phyloP scores from a whole-genome alignment of 495 filamentous ascomycete species.

The Talaromyces stipitatus region DNA sequence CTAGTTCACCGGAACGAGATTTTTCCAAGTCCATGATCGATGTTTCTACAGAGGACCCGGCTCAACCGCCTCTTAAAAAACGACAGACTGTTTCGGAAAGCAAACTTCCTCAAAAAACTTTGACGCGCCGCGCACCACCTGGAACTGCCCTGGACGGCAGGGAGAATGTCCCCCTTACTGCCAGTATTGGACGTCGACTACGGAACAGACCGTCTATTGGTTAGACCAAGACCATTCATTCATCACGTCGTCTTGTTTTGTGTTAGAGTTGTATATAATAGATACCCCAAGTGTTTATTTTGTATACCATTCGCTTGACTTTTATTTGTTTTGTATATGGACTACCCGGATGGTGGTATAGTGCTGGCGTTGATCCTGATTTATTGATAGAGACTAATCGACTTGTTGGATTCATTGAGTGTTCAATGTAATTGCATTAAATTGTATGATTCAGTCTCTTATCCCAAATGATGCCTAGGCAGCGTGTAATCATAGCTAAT shows the following conservation, averaged over 20 bases:
- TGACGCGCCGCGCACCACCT: constrained; percentile 32
- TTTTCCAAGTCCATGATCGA: constrained; percentile 6
- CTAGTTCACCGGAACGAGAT: constrained; percentile 13
- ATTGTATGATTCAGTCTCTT: background rate
- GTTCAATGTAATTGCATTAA: background rate
- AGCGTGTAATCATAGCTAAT: background rate
- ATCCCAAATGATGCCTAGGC: too few species aligned
- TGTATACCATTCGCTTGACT: background rate
- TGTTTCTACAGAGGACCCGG: constrained; percentile 27
- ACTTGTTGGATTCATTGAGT: background rate
- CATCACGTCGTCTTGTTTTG: background rate
- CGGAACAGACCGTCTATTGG: constrained; percentile 19
- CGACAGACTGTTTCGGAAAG: constrained; percentile 34
- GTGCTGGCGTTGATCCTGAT: background rate
- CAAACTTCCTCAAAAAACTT: constrained; percentile 34
- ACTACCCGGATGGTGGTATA: background rate
- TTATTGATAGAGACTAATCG: background rate
- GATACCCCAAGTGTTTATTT: background rate
- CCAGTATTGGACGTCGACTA: constrained; percentile 18
- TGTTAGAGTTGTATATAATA: background rate
- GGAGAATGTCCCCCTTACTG: constrained; percentile 48
- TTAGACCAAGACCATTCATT: too few species aligned
- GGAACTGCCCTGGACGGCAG: constrained; percentile 44
- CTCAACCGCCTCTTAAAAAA: constrained; percentile 46
- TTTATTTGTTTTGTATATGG: background rate